Conservation (phyloP, 805 yeast genomes). For the Dipodascus geniculatus region DNA sequence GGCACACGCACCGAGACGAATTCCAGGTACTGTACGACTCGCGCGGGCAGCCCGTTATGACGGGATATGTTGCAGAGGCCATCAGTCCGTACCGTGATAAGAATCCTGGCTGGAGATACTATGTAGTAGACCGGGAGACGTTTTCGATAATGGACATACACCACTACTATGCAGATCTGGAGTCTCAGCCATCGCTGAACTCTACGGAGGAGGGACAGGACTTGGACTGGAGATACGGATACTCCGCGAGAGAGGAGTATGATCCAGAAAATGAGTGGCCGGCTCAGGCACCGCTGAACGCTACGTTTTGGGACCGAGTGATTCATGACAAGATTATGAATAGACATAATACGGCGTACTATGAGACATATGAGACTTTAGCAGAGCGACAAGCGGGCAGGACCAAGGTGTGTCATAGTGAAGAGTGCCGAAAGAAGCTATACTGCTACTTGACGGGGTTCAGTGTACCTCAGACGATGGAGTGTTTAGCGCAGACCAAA, state of each 20-base stretch:
- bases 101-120: constrained; percentile 67
- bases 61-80: constrained; percentile 55
- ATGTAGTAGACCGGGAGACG: constrained; percentile 49
- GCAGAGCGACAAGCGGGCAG: neutral
- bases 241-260: constrained; percentile 50
- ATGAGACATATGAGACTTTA: constrained; percentile 31
- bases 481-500: constrained; percentile 6
- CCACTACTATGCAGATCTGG: constrained; percentile 46
- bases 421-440: constrained; percentile 25
- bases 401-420: constrained; percentile 30
- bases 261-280: constrained; percentile 56
- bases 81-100: constrained; percentile 48
- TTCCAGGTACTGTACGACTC: constrained; percentile 47
- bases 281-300: constrained; percentile 44
- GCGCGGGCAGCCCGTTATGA: constrained; percentile 33
- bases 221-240: constrained; percentile 11
- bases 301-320: constrained; percentile 47
- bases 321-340: constrained; percentile 31
- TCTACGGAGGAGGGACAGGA: constrained; percentile 22
- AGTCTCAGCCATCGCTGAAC: constrained; percentile 21
- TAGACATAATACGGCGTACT: constrained; percentile 40
- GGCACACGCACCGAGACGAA: constrained; percentile 62
- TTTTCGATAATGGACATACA: constrained; percentile 48
- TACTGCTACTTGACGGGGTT: constrained; percentile 29
- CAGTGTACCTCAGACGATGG: constrained; percentile 17